phyloP scores from a whole-genome alignment of 2,329 filamentous ascomycete genomes.

The Colletotrichum truncatum region DNA sequence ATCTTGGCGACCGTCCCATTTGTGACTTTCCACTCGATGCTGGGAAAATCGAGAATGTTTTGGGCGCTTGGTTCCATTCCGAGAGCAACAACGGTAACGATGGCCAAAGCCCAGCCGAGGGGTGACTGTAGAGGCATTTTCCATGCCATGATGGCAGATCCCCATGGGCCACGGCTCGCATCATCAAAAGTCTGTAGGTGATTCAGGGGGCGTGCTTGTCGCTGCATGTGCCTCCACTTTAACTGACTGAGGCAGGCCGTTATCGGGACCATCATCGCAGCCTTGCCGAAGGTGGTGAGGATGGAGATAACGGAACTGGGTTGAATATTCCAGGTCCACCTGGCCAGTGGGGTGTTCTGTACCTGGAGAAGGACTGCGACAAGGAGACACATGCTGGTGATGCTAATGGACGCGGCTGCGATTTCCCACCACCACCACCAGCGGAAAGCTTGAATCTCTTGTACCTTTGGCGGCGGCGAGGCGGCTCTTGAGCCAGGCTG shows the following conservation, averaged over 20 bases:
- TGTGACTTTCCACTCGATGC: neutral
- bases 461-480: no score
- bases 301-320: neutral
- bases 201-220: neutral
- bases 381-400: neutral
- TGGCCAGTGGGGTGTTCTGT: neutral
- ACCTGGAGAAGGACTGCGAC: neutral
- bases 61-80: neutral
- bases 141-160: slow-evolving; percentile 8
- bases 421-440: neutral
- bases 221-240: slow-evolving; percentile 28
- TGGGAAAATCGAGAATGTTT: neutral
- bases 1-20: neutral
- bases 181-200: slow-evolving; percentile 27
- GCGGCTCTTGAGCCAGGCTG: no score
- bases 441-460: no score
- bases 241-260: slow-evolving; percentile 34
- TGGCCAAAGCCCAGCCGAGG: neutral
- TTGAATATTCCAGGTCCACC: neutral
- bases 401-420: neutral
- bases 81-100: neutral
- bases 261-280: slow-evolving; percentile 34
- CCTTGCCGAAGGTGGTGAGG: neutral
- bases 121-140: neutral
- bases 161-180: slow-evolving; percentile 31